A percentile compares a stretch with the other conserved stretches of the same genome.
These are phyloP conservation scores for Pythium apleroticum DNA, from an alignment of 352 stramenopile species.

Conservation along the genomic window DNA sequence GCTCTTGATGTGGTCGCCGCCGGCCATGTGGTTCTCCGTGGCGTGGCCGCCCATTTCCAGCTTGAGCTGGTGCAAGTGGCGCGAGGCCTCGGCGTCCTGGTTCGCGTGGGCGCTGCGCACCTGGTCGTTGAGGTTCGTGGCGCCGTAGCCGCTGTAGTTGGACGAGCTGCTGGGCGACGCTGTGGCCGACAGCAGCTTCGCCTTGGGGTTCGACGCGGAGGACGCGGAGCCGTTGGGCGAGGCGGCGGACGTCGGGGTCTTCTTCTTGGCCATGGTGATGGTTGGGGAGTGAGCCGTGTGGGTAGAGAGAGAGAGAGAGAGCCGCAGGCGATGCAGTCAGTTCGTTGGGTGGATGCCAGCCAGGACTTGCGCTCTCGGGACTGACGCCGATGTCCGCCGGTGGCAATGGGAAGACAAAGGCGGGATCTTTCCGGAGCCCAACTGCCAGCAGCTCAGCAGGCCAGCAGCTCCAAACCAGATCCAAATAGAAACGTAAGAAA, in stretches of 20 bases:
- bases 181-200: constrained; percentile 17
- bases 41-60: constrained; percentile 66
- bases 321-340: neutral
- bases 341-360: neutral
- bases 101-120: constrained; percentile 54
- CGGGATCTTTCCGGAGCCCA: neutral
- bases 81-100: constrained; percentile 52
- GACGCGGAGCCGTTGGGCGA: constrained; percentile 1
- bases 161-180: constrained; percentile 10
- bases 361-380: neutral
- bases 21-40: constrained; percentile 69
- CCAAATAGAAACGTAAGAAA: constrained; percentile 18
- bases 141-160: constrained; percentile 46
- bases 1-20: constrained; percentile 82
- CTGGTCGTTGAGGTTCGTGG: constrained; percentile 43
- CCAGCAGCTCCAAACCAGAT: constrained; percentile 16
- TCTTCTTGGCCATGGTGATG: constrained; percentile 26
- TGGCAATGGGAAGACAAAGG: constrained; percentile 4
- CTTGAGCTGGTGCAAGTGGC: constrained; percentile 70
- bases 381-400: neutral
- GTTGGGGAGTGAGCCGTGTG: neutral
- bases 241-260: constrained; percentile 5
- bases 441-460: constrained; percentile 1
- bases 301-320: neutral
- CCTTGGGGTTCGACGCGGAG: too few relatives aligned